Percentiles rank a stretch among this genome's conserved stretches.
Evolutionary conservation across 352 stramenopile genomes (phyloP).

Genomic region (Phytophthora palmivora): DNA sequence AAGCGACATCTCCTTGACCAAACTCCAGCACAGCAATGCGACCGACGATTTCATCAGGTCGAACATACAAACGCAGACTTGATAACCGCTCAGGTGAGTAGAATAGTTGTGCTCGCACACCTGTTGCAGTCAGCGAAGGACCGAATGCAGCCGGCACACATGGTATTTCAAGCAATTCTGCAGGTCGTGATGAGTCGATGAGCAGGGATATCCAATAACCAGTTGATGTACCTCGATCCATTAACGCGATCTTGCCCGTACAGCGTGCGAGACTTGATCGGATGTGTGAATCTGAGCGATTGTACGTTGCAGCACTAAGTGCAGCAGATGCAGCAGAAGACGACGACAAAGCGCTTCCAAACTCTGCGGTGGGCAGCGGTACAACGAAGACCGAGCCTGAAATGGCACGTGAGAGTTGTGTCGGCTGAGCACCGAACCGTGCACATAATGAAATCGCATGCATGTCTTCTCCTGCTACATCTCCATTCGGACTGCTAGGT

Average conservation of each 20-base stretch:
- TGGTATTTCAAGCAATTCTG: conserved; percentile 59
- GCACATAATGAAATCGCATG: conserved; percentile 55
- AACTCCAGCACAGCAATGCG: conserved; percentile 79
- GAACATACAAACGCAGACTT: conserved; percentile 69
- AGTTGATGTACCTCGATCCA: conserved; percentile 65
- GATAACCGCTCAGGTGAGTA: conserved; percentile 73
- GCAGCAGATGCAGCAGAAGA: conserved; percentile 25
- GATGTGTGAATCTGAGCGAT: conserved; percentile 57
- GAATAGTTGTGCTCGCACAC: conserved; percentile 56
- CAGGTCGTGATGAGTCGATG: conserved; percentile 26
- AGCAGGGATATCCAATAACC: conserved; percentile 63
- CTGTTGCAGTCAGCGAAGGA: conserved; percentile 40
- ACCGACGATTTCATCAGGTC: conserved; percentile 67
- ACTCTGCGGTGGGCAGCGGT: conserved; percentile 17
- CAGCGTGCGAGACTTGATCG: conserved; percentile 49
- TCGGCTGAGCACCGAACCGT: conserved; percentile 56
- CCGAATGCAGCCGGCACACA: conserved; percentile 68
- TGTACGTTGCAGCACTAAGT: conserved; percentile 47
- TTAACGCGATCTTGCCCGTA: conserved; percentile 57
- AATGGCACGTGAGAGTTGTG: conserved; percentile 48
- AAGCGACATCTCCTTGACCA: conserved; percentile 61
- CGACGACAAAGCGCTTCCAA: conserved; percentile 4
- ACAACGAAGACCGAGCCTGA: conserved; percentile 43
- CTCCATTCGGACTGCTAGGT: conserved; percentile 2
- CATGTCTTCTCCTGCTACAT: conserved; percentile 30